A percentile compares a stretch with the other conserved stretches of the same genome.
Evolutionary conservation across 108 stramenopile species (phyloP).

Genomic region (Skeletonema menzelii): DNA sequence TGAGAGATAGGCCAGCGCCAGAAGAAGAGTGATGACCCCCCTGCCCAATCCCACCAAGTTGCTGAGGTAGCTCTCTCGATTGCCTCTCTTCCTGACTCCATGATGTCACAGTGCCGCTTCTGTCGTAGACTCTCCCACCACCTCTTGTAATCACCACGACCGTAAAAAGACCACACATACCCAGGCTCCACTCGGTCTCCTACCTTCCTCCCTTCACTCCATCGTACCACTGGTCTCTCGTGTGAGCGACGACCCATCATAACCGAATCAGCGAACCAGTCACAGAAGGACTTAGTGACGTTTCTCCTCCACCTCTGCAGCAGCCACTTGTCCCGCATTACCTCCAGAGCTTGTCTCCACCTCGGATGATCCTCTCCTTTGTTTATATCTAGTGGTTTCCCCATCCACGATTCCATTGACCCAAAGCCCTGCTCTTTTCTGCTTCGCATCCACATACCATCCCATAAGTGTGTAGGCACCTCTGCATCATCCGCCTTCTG

Average conservation of each 20-base stretch:
- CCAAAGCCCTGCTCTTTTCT: not conserved
- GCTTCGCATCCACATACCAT: not conserved
- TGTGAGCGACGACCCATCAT: too few relatives aligned
- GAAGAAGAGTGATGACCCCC: not conserved
- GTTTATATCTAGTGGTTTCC: not conserved
- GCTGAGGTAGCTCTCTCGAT: not conserved
- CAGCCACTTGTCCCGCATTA: too few relatives aligned
- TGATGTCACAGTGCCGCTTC: not conserved
- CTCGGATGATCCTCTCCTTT: not conserved
- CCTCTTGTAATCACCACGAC: not conserved
- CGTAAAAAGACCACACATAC: not conserved
- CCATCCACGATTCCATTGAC: too few relatives aligned
- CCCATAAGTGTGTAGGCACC: not conserved
- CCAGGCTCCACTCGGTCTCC: not conserved
- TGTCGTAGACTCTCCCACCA: not conserved
- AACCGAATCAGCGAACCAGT: too few relatives aligned
- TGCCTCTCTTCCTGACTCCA: not conserved
- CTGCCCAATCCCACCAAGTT: not conserved
- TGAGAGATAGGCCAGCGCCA: not conserved
- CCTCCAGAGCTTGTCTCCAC: too few relatives aligned
- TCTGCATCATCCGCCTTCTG: not conserved
- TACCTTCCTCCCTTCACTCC: not conserved
- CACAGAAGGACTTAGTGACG: too few relatives aligned
- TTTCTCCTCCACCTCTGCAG: too few relatives aligned
- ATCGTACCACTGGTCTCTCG: not conserved